Conservation (phyloP, 202 grass and related monocot genomes). For the Saccharum hybrid region DNA sequence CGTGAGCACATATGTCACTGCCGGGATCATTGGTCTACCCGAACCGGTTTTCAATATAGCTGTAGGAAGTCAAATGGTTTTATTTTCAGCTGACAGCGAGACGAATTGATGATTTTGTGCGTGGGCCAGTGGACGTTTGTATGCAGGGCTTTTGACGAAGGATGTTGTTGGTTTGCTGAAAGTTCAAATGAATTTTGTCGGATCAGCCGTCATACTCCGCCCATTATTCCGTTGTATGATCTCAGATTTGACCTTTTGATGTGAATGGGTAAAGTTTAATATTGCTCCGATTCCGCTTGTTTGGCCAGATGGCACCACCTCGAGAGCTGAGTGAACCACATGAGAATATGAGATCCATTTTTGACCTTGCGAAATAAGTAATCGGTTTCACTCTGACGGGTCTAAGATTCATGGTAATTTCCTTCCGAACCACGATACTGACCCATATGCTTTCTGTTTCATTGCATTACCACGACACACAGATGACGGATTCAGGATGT, state of each 20-base stretch:
- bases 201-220: slow-evolving; percentile 1
- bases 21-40: slow-evolving; percentile 3
- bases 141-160: neutral
- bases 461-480: neutral
- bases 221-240: slow-evolving; percentile 23
- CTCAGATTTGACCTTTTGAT: slow-evolving; percentile 19
- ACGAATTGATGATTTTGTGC: neutral
- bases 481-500: neutral
- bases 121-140: neutral
- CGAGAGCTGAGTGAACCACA: neutral
- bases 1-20: slow-evolving; percentile 39
- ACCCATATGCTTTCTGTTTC: neutral
- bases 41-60: neutral
- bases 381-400: neutral
- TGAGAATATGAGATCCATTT: neutral
- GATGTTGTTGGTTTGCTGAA: neutral
- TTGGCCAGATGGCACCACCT: slow-evolving; percentile 1
- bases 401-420: neutral
- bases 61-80: slow-evolving; percentile 40
- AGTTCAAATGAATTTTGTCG: slow-evolving; percentile 37
- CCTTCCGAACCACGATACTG: neutral
- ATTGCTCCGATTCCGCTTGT: neutral
- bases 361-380: neutral
- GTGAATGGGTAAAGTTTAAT: neutral
- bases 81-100: slow-evolving; percentile 31